Base-by-base conservation (phyloP, 2,329 filamentous ascomycete genomes). In the Penicillium crustosum region DNA sequence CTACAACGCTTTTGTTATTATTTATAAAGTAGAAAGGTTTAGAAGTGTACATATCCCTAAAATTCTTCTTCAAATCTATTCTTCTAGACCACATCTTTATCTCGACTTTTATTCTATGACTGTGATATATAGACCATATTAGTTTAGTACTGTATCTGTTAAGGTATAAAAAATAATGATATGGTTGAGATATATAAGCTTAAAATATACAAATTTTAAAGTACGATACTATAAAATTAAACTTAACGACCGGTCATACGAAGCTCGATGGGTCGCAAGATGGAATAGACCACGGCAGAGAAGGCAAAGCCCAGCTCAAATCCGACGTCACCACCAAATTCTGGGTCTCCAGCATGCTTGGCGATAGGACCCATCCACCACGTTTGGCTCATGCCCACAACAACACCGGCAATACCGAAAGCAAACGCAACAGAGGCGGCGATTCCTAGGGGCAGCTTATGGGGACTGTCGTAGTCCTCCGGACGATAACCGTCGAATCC, bases 281-380 rank as follows among this genome's bases (percentile, higher is more conserved):
- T 66, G 47, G 79, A 66, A 72, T 88, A 89, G 1, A 75, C 74
- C 1, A 80, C 63, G 7, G 81, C 74, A 1, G 83, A 71, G 65
- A 90, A 87, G 1, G 77, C 79, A 69, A 90, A 89, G 0, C 80
- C 87, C 48, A 89, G 70, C 70, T 89, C 87, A 62, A 90, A 86
- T 4, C 84, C 85, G 42, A 87, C 73, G 73, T 87, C 85, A 27
- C 83, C 85, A 43, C 78, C 78, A 58, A 58, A 76, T 2, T 66
- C 67, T 5, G 78, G 72, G 31, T 73, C 71, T 41, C 85, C 81
- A 53, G 86, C 86, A 31, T 83, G 75, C 57, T 80, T 78, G 0
- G 86, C 87, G 60, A 91, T 85, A 0, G 87, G 88, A 0, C 89
- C 89, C 0, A 83, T 82, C 63, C 79, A 89, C 87, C 88, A 91